A percentile compares a stretch with the other conserved stretches of the same genome.
Evolutionary conservation across 352 stramenopile genomes (phyloP).

Genomic region (Phytophthora palmivora): DNA sequence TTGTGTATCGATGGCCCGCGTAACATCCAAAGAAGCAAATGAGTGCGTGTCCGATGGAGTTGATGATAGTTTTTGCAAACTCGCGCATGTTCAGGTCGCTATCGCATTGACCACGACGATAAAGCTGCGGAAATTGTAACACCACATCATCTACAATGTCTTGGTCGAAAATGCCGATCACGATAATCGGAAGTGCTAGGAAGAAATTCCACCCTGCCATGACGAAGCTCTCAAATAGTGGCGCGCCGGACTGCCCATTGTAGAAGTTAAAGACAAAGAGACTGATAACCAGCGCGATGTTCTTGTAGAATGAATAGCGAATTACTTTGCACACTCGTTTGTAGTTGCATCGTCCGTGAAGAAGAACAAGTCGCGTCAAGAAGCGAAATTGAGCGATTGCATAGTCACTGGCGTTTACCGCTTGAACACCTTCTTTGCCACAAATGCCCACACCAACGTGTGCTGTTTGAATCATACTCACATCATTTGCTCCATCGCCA

Average conservation of each 20-base stretch:
- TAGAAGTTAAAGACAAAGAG: constrained; percentile 94
- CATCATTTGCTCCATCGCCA: constrained; percentile 98
- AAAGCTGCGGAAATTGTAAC: constrained; percentile 63
- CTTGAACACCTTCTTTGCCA: constrained; percentile 97
- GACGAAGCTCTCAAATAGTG: constrained; percentile 84
- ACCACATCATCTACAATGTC: constrained; percentile 62
- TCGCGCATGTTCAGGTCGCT: constrained; percentile 69
- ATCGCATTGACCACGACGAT: constrained; percentile 51
- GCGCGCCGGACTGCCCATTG: constrained; percentile 90
- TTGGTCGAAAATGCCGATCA: constrained; percentile 79
- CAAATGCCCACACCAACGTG: constrained; percentile 98
- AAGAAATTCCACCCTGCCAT: constrained; percentile 90
- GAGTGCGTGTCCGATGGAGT: constrained; percentile 57
- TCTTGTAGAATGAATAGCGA: constrained; percentile 99
- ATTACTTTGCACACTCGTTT: constrained; percentile 95
- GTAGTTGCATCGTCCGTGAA: constrained; percentile 98
- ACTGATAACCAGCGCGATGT: constrained; percentile 94
- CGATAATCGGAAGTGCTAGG: constrained; percentile 90
- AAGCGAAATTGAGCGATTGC: constrained; percentile 97
- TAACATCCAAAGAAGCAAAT: constrained; percentile 67
- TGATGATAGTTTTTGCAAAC: constrained; percentile 62
- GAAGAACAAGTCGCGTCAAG: constrained; percentile 92
- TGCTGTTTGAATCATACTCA: constrained; percentile 98
- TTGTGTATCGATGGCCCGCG: constrained; percentile 32
- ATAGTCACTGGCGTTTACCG: constrained; percentile 95